phyloP scores from a whole-genome alignment of 2,329 filamentous ascomycete genomes.

The Monilinia laxa region DNA sequence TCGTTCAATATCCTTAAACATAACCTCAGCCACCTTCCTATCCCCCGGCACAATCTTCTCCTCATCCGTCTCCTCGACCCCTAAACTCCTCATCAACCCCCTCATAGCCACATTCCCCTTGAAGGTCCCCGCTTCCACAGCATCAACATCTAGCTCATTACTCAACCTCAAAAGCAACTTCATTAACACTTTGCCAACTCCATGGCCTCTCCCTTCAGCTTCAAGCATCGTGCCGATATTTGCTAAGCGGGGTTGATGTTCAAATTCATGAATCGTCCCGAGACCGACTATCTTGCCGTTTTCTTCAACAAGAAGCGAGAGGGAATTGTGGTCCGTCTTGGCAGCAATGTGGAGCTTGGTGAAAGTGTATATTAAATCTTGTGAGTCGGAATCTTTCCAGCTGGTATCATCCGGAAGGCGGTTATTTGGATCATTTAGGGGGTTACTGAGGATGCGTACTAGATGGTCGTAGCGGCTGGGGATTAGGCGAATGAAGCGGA shows the following conservation, averaged over 20 bases:
- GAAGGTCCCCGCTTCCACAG: slow-evolving; percentile 26
- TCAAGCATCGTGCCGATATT: slow-evolving; percentile 16
- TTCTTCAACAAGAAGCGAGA: too few relatives aligned
- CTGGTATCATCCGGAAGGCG: not conserved
- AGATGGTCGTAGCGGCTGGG: slow-evolving; percentile 15
- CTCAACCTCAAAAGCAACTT: slow-evolving; percentile 26
- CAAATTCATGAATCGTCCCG: too few relatives aligned
- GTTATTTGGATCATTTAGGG: slow-evolving; percentile 8
- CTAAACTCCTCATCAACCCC: slow-evolving; percentile 26
- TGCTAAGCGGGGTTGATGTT: not conserved
- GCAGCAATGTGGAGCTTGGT: too few relatives aligned
- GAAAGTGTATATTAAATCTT: too few relatives aligned
- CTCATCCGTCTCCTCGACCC: slow-evolving; percentile 26
- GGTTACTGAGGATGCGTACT: slow-evolving; percentile 17
- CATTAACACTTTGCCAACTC: not conserved
- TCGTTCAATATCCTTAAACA: slow-evolving; percentile 7
- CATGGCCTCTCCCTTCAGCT: slow-evolving; percentile 1
- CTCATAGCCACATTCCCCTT: slow-evolving; percentile 28
- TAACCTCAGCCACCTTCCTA: not conserved
- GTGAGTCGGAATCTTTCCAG: not conserved
- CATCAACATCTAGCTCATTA: slow-evolving; percentile 26
- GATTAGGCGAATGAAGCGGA: slow-evolving; percentile 26
- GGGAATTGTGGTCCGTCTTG: too few relatives aligned
- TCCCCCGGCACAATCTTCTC: slow-evolving; percentile 11
- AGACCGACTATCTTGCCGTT: too few relatives aligned